Evolutionary conservation across 2,329 filamentous ascomycete species (phyloP), one percentile per base, ranked within the genome.

Genomic region (Fusarium chlamydosporum): DNA sequence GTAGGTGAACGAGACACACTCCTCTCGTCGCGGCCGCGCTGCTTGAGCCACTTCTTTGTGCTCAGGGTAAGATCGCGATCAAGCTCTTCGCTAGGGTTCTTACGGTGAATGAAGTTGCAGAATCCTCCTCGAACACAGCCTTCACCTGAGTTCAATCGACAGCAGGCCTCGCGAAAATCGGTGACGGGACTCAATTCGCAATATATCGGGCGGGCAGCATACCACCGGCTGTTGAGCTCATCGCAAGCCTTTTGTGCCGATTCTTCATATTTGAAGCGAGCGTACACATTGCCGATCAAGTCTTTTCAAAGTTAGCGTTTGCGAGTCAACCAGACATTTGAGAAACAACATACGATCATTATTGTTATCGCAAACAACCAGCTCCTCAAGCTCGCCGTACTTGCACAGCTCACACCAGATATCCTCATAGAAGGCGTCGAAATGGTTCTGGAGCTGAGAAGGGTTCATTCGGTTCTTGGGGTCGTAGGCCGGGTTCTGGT

Each of bases 341-440:
- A 12, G 18, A 46, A 56, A 60, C 82, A 10, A 88, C 90, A 74
- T 80, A 92, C 90, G 95, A 79, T 99, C 96, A 82, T 99, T 99
- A 82, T 98, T 98, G 82, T 99, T 99, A 84, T 99, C 96, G 82
- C 96, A 99, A 4, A 99, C 95, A 13, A 99, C 96, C 13, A 99
- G 88, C 83, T 99, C 96, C 83, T 99, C 96, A 35, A 98, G 86
- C 82, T 98, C 93, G 73, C 96, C 96, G 80, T 96, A 99, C 83
- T 97, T 94, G 91, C 96, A 98, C 85, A 99, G 93, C 88, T 99
- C 96, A 84, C 95, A 98, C 95, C 96, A 99, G 72, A 99, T 94
- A 80, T 99, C 96, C 84, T 99, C 96, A 86, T 99, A 99, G 82
- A 99, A 99, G 77, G 96, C 96, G 82, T 99, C 96, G 79, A 99